Base-by-base conservation (phyloP, 352 stramenopile species). In the Pythium periplocum region DNA sequence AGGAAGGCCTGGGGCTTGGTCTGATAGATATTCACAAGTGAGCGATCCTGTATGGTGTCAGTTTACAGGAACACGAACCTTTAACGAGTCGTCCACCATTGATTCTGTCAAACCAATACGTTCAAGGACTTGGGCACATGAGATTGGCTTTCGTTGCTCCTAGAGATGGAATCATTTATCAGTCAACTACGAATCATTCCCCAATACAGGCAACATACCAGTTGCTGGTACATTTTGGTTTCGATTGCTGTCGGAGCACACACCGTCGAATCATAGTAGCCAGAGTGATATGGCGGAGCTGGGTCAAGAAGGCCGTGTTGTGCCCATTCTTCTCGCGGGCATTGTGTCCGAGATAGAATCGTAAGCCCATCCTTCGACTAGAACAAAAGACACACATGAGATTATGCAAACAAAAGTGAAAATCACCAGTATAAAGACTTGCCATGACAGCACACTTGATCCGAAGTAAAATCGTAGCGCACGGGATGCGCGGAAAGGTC, bases 391-490 rank as follows among this genome's bases (percentile, higher is more conserved):
- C n/a, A 39, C 37, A 57, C 46, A 51, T 9, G 30, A 31, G 17
- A 40, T 11, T n/a, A 64, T 72, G 59, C 34, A 17, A 4, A 55
- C 47, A 17, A 10, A 44, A 26, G 58, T 7, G 34, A 9, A 26
- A 38, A 10, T 43, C 43, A 49, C 8, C 17, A 30, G 5, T 31
- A 34, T 11, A 10, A 30, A 17, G 11, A 59, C 62, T 31, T 66
- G 86, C 78, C 57, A 61, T 65, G 12, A 64, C 72, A 5, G 82
- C 83, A 17, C 46, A 68, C 38, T 61, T 65, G 9, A 96, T 59
- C 40, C 88, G 77, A 12, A 96, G 48, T 43, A 96, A 45, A 6
- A 97, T 12, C 2, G 85, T 95, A 5, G 83, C 76, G 55, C 88
- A 96, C 6, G 86, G 81, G 10, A 96, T 55, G 49, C 68, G 68